Conservation (phyloP, 345 rosid genomes). For the Acer negundo region DNA sequence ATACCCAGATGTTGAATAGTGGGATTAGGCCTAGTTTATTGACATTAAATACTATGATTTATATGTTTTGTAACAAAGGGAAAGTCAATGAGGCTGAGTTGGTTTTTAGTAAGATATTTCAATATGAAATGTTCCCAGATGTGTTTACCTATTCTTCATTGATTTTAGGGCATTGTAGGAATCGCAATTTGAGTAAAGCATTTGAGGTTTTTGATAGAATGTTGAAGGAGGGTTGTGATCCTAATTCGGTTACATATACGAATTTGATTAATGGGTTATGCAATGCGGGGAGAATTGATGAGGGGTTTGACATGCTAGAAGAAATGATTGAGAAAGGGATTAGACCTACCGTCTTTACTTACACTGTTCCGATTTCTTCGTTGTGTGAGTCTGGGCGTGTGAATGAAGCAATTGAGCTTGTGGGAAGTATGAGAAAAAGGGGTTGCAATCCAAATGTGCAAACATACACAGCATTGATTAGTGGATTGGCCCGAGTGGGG, state of each 20-base stretch:
- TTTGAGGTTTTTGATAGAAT: slow-evolving; percentile 53
- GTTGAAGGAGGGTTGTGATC: slow-evolving; percentile 58
- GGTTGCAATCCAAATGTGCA: slow-evolving; percentile 56
- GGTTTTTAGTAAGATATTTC: slow-evolving; percentile 46
- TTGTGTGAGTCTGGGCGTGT: slow-evolving; percentile 55
- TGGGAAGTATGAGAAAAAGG: slow-evolving; percentile 43
- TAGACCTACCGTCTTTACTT: slow-evolving; percentile 52
- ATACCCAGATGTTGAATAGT: slow-evolving; percentile 38
- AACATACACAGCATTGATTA: slow-evolving; percentile 58
- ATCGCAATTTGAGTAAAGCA: slow-evolving; percentile 45
- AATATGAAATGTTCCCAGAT: slow-evolving; percentile 51
- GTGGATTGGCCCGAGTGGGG: slow-evolving; percentile 46
- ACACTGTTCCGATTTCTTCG: slow-evolving; percentile 51
- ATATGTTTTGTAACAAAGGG: slow-evolving; percentile 57
- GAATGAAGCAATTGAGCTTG: slow-evolving; percentile 50
- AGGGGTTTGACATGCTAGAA: slow-evolving; percentile 53
- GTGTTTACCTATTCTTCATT: slow-evolving; percentile 57
- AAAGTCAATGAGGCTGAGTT: slow-evolving; percentile 52
- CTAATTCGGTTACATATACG: slow-evolving; percentile 60
- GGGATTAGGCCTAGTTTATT: slow-evolving; percentile 57
- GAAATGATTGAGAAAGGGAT: slow-evolving; percentile 58
- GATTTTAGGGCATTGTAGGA: slow-evolving; percentile 71
- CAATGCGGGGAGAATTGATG: slow-evolving; percentile 48
- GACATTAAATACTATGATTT: slow-evolving; percentile 60
- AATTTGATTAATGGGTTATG: slow-evolving; percentile 61